Base-by-base conservation (phyloP, 371 early-diverging fungal genomes). In the Rhizopus arrhizus region DNA sequence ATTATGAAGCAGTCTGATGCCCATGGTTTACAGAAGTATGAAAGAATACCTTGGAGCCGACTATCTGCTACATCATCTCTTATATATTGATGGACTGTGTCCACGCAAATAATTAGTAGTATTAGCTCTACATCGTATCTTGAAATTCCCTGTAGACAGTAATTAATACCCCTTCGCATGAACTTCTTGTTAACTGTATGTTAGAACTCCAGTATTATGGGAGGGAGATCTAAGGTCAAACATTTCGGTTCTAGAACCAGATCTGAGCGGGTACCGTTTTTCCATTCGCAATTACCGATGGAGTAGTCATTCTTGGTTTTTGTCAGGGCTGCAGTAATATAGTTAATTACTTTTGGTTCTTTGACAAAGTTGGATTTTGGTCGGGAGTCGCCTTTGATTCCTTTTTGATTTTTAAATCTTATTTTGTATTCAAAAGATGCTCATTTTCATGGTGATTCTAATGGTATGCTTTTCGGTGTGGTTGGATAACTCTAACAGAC, bases 211-310 rank as follows among this genome's bases (percentile, higher is more conserved):
- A 60, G 0, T 35, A 60, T 60, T 36, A 60, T 5, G 5, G 53
- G 60, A 60, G 60, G 53, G 48, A 59, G 53, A 38, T 59, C 45
- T 52, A 53, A 59, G 59, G 33, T 33, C 13, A 47, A 53, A 6
- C 9, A 53, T 11, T 60, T 52, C 46, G 60, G 47, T 47, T 60
- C 54, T 36, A 60, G 47, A 52, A 47, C 60, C 53, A 60, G 46
- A n/a, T 53, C 48, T 3, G 60, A 53, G 40, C 53, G 48, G 45
- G 60, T 53, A 47, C 47, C 60, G 12, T 60, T 31, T 6, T n/a
- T 42, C 59, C 59, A 52, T 45, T 59, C 52, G 45, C 52, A 41
- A 43, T 52, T 59, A 13, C 53, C 60, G 53, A 46, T 47, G 29
- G 36, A 53, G 46, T 53, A 60, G 38, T 60, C 47, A 22, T 60